phyloP scores from a whole-genome alignment of 2,329 filamentous ascomycete genomes.

The Colletotrichum sp. region DNA sequence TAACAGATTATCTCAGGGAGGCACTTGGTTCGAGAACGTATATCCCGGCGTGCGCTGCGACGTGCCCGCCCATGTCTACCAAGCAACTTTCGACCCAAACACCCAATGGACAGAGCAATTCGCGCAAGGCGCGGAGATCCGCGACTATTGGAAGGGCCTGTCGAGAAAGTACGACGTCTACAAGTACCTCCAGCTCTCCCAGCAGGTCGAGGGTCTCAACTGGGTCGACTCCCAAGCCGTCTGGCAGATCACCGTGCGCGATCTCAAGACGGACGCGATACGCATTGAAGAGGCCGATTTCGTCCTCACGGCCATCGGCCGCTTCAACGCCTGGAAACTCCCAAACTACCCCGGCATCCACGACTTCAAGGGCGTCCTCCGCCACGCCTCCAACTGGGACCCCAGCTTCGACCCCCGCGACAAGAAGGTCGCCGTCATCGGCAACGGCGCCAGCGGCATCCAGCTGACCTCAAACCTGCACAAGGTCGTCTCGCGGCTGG shows the following conservation, averaged over 20 bases:
- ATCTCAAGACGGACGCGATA: conserved; percentile 40
- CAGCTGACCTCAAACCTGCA: conserved; percentile 61
- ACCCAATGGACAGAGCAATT: conserved; percentile 73
- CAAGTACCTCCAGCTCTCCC: conserved; percentile 57
- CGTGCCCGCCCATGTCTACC: conserved; percentile 72
- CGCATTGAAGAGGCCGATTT: conserved; percentile 60
- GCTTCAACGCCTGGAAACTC: conserved; percentile 69
- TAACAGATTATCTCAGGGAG: conserved; percentile 37
- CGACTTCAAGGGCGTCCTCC: conserved; percentile 58
- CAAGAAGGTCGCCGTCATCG: conserved; percentile 63
- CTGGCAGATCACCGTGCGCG: conserved; percentile 59
- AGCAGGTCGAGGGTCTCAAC: conserved; percentile 56
- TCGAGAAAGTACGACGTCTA: conserved; percentile 70
- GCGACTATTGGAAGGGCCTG: conserved; percentile 67
- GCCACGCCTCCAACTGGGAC: conserved; percentile 68
- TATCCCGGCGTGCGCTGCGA: conserved; percentile 73
- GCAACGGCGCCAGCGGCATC: conserved; percentile 67
- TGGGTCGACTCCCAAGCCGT: conserved; percentile 58
- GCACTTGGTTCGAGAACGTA: conserved; percentile 59
- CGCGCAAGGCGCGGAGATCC: conserved; percentile 69
- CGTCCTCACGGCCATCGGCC: conserved; percentile 66
- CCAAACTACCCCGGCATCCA: conserved; percentile 64
- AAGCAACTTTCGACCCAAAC: conserved; percentile 71
- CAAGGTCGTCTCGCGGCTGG: conserved; percentile 51
- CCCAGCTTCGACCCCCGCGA: conserved; percentile 49